Evolutionary conservation across 352 stramenopile genomes (phyloP).

Genomic region (Aphanomyces euteiches): DNA sequence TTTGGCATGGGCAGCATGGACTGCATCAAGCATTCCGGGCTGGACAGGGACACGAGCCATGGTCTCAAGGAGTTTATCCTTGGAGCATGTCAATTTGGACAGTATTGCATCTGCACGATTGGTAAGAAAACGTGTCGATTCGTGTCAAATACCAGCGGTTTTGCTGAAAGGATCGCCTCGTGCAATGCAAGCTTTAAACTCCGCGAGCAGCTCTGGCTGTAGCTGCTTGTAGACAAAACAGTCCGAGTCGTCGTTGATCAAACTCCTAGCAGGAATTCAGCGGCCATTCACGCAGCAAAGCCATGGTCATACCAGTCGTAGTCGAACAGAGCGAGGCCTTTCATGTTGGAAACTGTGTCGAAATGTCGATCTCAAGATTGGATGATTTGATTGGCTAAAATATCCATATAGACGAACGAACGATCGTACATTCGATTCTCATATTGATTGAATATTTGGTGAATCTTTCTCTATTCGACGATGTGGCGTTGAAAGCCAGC

Average conservation of each 20-base stretch:
- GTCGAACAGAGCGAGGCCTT: constrained; percentile 65
- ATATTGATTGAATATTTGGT: too few species aligned
- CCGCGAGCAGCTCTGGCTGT: constrained; percentile 50
- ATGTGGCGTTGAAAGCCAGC: constrained; percentile 40
- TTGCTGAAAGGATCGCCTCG: constrained; percentile 33
- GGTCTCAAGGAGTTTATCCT: constrained; percentile 40
- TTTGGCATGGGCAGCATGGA: constrained; percentile 44
- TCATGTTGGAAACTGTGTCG: not conserved
- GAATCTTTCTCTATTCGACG: not conserved
- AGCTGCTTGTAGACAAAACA: constrained; percentile 67
- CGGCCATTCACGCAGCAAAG: not conserved
- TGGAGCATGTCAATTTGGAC: constrained; percentile 17
- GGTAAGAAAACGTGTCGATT: not conserved
- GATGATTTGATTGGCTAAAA: not conserved
- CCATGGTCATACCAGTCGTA: constrained; percentile 61
- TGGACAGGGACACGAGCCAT: constrained; percentile 57
- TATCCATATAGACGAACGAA: not conserved
- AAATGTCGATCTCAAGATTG: not conserved
- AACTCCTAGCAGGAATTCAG: constrained; percentile 18
- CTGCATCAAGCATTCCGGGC: constrained; percentile 60
- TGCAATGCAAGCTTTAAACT: constrained; percentile 34
- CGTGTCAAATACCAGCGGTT: not conserved
- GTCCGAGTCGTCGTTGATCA: constrained; percentile 82
- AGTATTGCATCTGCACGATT: not conserved
- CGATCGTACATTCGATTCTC: too few species aligned